These are phyloP conservation scores for Hypoxylon sp. DNA, from an alignment of 2,329 filamentous ascomycete species.

Conservation along the genomic window DNA sequence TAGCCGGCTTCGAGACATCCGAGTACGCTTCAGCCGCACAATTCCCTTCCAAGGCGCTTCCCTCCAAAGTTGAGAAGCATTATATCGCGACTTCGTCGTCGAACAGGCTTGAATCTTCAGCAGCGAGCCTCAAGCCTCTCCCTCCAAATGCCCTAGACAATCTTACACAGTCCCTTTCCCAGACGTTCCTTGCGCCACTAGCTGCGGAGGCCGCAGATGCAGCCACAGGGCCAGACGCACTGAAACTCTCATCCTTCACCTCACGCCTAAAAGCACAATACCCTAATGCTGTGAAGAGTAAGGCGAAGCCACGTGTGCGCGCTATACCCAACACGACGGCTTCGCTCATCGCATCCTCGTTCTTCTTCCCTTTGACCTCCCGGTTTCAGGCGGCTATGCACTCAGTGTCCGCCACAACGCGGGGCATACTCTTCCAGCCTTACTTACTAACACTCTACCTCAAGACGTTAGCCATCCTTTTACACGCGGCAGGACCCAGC, in stretches of 20 bases:
- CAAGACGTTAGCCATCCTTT: slow-evolving; percentile 85
- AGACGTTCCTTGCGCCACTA: slow-evolving; percentile 83
- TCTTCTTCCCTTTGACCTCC: slow-evolving; percentile 89
- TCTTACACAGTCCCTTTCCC: slow-evolving; percentile 77
- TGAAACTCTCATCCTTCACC: slow-evolving; percentile 93
- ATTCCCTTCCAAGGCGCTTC: slow-evolving; percentile 87
- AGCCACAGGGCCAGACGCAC: slow-evolving; percentile 81
- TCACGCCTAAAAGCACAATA: slow-evolving; percentile 78
- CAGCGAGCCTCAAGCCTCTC: slow-evolving; percentile 65
- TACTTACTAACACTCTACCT: slow-evolving; percentile 84
- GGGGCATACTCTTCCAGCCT: slow-evolving; percentile 78
- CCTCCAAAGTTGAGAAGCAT: slow-evolving; percentile 78
- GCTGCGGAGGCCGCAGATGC: slow-evolving; percentile 86
- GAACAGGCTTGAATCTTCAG: slow-evolving; percentile 44
- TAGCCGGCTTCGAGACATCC: slow-evolving; percentile 81
- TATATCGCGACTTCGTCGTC: slow-evolving; percentile 66
- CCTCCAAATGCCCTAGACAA: slow-evolving; percentile 74
- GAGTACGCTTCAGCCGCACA: slow-evolving; percentile 64
- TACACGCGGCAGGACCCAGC: slow-evolving; percentile 86
- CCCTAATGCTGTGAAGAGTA: slow-evolving; percentile 54
- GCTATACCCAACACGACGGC: slow-evolving; percentile 84
- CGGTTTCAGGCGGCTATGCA: slow-evolving; percentile 79
- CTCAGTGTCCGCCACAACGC: slow-evolving; percentile 58
- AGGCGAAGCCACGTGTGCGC: slow-evolving; percentile 61
- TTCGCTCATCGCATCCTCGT: slow-evolving; percentile 78